Evolutionary conservation across 345 rosid species (phyloP), one percentile per base, ranked within the genome.

Genomic region (Camelina neglecta): DNA sequence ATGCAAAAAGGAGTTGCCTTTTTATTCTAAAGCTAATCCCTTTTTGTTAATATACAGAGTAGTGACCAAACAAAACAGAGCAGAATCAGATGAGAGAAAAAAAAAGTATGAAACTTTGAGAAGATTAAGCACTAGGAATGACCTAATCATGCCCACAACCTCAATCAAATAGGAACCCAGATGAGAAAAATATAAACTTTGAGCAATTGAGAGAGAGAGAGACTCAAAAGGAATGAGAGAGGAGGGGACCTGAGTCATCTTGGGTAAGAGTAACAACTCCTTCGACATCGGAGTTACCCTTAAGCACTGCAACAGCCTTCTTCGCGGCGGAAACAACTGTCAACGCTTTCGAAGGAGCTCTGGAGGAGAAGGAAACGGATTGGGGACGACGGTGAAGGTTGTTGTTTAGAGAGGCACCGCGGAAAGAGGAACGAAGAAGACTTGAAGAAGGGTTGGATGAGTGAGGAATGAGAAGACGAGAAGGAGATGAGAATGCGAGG

Each of bases 231-330:
- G 58, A 57, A n/a, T 1, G 6, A 16, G 41, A n/a, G 41, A 60
- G 80, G 38, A 35, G 8, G 33, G 8, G 33, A 92, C 98, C 97
- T 71, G 26, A 4, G 6, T 21, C 57, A 20, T 60, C 97, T 75
- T 95, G 99, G 39, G 87, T 79, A 87, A 95, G 79, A 55, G 88
- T 86, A 76, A 85, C 89, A 60, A 92, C 96, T 73, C 99, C 99
- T 86, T 95, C 90, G 15, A 89, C 99, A 47, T 62, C 60, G 62
- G 98, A 91, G 54, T 45, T 81, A 9, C 99, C 97, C 79, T 84
- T 92, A 45, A 95, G 88, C n/a, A 92, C 97, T 7, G 93, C 97
- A 0, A 95, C 97, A 13, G 96, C 97, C 65, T 95, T 92, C 80
- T 92, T 92, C 39, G 88, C 48, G 58, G 86, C 89, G 54, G 92